A percentile compares a stretch with the other conserved stretches of the same genome.
These are phyloP conservation scores for Plantago rigida DNA, from an alignment of 305 asterid species.

Conservation along the genomic window DNA sequence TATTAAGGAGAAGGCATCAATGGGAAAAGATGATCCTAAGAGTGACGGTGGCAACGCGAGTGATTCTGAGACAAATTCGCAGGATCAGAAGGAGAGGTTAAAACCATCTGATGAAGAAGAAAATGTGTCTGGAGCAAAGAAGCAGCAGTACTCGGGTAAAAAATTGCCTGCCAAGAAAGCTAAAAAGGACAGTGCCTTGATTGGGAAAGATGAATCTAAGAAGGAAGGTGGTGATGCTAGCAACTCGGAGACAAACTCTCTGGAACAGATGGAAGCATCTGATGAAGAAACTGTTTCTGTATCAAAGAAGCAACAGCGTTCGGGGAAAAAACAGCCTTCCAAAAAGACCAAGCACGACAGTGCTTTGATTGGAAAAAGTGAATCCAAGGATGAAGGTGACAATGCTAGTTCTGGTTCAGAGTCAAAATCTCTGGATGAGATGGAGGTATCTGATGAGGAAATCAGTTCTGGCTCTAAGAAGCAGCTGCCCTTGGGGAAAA, in stretches of 20 bases:
- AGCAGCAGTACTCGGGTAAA: slow-evolving; percentile 33
- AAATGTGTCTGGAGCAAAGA: slow-evolving; percentile 41
- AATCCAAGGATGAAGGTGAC: slow-evolving; percentile 35
- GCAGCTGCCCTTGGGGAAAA: background rate
- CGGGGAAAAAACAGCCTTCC: slow-evolving; percentile 34
- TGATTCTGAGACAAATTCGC: slow-evolving; percentile 45
- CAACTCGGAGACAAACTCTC: slow-evolving; percentile 46
- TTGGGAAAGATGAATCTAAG: slow-evolving; percentile 38
- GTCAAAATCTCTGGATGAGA: slow-evolving; percentile 38
- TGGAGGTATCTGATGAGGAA: background rate
- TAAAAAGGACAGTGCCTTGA: slow-evolving; percentile 32
- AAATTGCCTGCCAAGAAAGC: slow-evolving; percentile 36
- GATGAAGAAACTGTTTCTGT: slow-evolving; percentile 44
- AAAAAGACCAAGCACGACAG: slow-evolving; percentile 32
- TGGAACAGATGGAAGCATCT: slow-evolving; percentile 36
- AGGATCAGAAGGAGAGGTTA: slow-evolving; percentile 23
- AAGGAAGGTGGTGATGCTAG: slow-evolving; percentile 35
- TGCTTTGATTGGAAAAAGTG: slow-evolving; percentile 33
- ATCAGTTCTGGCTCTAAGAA: background rate
- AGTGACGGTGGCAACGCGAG: slow-evolving; percentile 36
- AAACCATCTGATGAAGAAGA: slow-evolving; percentile 48
- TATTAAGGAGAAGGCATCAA: slow-evolving; percentile 34
- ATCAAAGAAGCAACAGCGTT: slow-evolving; percentile 34
- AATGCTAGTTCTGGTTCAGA: slow-evolving; percentile 42
- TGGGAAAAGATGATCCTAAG: slow-evolving; percentile 32